Base-by-base conservation (phyloP, 768 basidiomycete species). In the Russula abietina region DNA sequence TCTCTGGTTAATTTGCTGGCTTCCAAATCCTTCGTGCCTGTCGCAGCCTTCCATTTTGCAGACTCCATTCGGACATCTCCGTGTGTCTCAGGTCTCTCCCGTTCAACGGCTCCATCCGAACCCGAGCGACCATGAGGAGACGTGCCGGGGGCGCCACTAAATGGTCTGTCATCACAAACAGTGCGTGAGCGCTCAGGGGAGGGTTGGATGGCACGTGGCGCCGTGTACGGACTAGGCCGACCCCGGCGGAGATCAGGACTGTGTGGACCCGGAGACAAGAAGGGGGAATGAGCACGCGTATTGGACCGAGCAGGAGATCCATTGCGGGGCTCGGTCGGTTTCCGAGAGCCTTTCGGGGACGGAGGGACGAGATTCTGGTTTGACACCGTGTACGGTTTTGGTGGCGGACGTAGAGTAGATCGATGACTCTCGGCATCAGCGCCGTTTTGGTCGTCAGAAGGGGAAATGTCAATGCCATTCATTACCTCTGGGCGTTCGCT, bases 381-480 rank as follows among this genome's bases (percentile, higher is more conserved):
- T 73, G 73, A 60, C 78, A 80, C 58, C 72, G 70, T 10, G 33
- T 55, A 65, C 61, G 71, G 71, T 39, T 68, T 69, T 58, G 77
- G 74, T 45, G 76, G 74, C 38, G 79, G 74, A 48, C 81, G 78
- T 39, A 79, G 68, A 39, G 79, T 75, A 41, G 75, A 68, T 57
- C 78, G 75, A 55, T 75, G 71, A 53, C 74, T 69, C 58, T 84
- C 79, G 62, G 80, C 75, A 69, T 85, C 85, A 52, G 76, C 76
- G 71, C 81, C 79, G 53, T 89, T 86, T 55, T 83, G 72, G 71
- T 89, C 88, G 68, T 79, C 78, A 51, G 77, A 79, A 55, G 77
- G 74, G 17, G 80, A 78, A 28, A 85, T 86, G 60, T 91, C 88
- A 69, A 89, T 88, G n/a, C 86, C 87, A 38, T 82, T 76, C 19